These are phyloP conservation scores for Penicillium fuscoglaucum DNA, from an alignment of 2,329 filamentous ascomycete genomes.

Conservation along the genomic window DNA sequence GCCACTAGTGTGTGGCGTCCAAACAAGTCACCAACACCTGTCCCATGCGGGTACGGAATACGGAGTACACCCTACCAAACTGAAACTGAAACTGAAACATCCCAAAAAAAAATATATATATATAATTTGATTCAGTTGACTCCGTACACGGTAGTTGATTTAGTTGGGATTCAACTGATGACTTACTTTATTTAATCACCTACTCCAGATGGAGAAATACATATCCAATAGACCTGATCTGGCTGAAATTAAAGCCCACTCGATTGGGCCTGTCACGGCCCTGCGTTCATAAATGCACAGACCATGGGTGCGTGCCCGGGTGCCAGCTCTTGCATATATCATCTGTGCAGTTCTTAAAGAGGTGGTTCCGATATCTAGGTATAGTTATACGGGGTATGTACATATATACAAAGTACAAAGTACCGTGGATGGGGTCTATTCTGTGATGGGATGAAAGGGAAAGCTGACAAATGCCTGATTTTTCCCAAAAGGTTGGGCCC, in stretches of 20 bases:
- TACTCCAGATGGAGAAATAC: not conserved
- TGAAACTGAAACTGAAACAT: not conserved
- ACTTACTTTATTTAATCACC: not conserved
- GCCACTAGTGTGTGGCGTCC: conserved; percentile 1
- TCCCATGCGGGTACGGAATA: not conserved
- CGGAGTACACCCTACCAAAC: not conserved
- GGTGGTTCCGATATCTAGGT: not conserved
- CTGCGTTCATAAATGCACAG: not conserved
- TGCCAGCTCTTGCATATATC: not conserved
- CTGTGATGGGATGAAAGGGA: not conserved
- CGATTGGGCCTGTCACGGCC: not conserved
- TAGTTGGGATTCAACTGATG: not conserved
- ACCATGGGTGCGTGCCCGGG: conserved; percentile 7
- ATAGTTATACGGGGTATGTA: no score
- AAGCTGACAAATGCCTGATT: not conserved
- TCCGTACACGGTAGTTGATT: not conserved
- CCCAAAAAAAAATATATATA: not conserved
- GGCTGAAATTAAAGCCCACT: not conserved
- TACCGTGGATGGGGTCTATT: not conserved
- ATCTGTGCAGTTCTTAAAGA: not conserved
- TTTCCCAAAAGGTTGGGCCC: not conserved
- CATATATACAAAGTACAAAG: not conserved
- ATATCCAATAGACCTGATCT: not conserved
- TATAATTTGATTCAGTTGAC: not conserved
- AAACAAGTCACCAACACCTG: not conserved